These are phyloP conservation scores for Lactifluus echinatus DNA, from an alignment of 768 basidiomycete species.

Conservation along the genomic window DNA sequence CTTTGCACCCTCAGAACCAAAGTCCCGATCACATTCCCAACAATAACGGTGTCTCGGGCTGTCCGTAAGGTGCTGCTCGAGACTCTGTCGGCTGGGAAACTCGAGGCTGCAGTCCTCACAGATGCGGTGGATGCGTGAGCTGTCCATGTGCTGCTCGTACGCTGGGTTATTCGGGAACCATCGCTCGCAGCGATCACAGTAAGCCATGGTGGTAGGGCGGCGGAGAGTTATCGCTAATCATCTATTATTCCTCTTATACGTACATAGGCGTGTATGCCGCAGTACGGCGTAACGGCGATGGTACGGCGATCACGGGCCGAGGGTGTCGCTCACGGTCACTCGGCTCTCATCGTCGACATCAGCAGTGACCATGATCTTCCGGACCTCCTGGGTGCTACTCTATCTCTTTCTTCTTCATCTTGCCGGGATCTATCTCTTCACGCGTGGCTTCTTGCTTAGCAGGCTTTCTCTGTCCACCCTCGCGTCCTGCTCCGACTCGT, in stretches of 20 bases:
- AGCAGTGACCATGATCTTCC: constrained; percentile 2
- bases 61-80: too few species aligned
- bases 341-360: too few species aligned
- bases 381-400: constrained; percentile 31
- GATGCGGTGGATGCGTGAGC: not conserved
- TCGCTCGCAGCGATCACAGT: constrained; percentile 3
- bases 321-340: too few species aligned
- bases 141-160: not conserved
- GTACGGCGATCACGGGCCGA: too few species aligned
- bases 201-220: not conserved
- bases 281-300: too few species aligned
- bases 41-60: too few species aligned
- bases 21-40: too few species aligned
- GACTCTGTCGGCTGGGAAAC: too few species aligned
- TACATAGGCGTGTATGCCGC: too few species aligned
- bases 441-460: constrained; percentile 81
- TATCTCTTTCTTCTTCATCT: constrained; percentile 64
- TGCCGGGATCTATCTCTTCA: constrained; percentile 82
- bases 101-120: not conserved
- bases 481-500: constrained; percentile 33
- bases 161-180: not conserved
- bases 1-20: too few species aligned
- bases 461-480: constrained; percentile 60
- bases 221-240: too few species aligned
- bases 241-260: too few species aligned